These are phyloP conservation scores for Populus simonii DNA, from an alignment of 345 rosid species.

Conservation along the genomic window DNA sequence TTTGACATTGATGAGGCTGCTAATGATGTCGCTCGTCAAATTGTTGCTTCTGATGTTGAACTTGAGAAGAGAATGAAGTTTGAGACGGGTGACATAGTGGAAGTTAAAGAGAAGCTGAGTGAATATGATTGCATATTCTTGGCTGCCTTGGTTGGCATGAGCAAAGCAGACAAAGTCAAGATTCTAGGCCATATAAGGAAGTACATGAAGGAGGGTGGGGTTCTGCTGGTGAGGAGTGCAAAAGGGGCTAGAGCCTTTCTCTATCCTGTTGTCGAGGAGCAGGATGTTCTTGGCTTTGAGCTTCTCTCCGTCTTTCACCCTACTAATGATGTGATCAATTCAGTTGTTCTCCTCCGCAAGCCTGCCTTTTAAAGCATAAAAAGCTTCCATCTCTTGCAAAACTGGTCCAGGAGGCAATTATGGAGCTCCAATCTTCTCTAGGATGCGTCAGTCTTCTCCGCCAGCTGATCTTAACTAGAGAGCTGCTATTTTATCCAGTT, in stretches of 20 bases:
- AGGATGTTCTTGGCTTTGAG: slow-evolving; percentile 32
- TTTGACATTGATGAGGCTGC: slow-evolving; percentile 35
- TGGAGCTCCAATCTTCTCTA: not conserved
- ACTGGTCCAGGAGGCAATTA: not conserved
- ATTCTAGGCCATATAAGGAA: slow-evolving; percentile 30
- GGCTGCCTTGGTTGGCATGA: slow-evolving; percentile 48
- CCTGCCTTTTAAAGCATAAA: slow-evolving; percentile 2
- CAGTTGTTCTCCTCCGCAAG: slow-evolving; percentile 35
- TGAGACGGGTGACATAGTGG: slow-evolving; percentile 26
- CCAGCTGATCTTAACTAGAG: not conserved
- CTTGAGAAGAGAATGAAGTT: slow-evolving; percentile 39
- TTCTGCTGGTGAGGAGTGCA: slow-evolving; percentile 40
- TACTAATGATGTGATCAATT: slow-evolving; percentile 33
- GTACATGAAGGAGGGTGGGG: slow-evolving; percentile 35
- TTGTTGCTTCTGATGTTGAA: slow-evolving; percentile 26
- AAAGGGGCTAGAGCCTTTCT: slow-evolving; percentile 41
- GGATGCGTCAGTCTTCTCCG: not conserved
- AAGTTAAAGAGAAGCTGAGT: slow-evolving; percentile 27
- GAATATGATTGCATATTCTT: slow-evolving; percentile 41
- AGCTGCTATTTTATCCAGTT: too few species aligned
- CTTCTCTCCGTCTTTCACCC: slow-evolving; percentile 43
- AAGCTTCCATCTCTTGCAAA: not conserved
- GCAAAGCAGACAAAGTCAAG: slow-evolving; percentile 27
- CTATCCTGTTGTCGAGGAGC: slow-evolving; percentile 35
- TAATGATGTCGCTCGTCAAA: slow-evolving; percentile 22